Conservation (phyloP, 768 basidiomycete genomes). For the Lactarius sanguifluus region DNA sequence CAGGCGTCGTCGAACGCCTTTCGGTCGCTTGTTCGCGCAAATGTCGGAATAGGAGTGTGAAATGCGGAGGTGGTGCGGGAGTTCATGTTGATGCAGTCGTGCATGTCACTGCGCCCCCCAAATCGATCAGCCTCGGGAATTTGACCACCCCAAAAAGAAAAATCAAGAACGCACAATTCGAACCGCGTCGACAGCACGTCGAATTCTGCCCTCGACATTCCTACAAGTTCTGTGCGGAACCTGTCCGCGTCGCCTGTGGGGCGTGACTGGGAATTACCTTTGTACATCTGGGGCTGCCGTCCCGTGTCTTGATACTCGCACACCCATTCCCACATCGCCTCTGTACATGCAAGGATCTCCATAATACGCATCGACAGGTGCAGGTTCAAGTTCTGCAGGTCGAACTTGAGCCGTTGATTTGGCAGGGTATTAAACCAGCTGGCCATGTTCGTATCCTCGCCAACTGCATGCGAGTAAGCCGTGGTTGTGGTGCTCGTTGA, state of each 20-base stretch:
- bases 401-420: constrained; percentile 53
- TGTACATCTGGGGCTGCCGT: constrained; percentile 10
- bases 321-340: constrained; percentile 82
- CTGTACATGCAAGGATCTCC: constrained; percentile 68
- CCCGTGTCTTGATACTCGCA: constrained; percentile 46
- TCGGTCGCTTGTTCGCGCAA: constrained; percentile 48
- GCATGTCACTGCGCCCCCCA: constrained; percentile 55
- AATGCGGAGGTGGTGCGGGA: constrained; percentile 49
- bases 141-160: constrained; percentile 8
- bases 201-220: constrained; percentile 60
- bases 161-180: constrained; percentile 51
- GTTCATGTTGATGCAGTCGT: constrained; percentile 52
- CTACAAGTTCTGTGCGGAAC: constrained; percentile 39
- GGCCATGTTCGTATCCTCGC: background rate
- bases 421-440: constrained; percentile 44
- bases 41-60: constrained; percentile 46
- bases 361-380: constrained; percentile 60
- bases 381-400: constrained; percentile 57
- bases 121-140: background rate
- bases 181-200: constrained; percentile 57
- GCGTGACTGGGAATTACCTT: constrained; percentile 11
- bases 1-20: constrained; percentile 58
- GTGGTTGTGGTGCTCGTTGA: background rate
- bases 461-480: background rate
- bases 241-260: background rate